A percentile compares a stretch with the other conserved stretches of the same genome.
Evolutionary conservation across 768 basidiomycete species (phyloP).

Genomic region (Suillus ampliporus): DNA sequence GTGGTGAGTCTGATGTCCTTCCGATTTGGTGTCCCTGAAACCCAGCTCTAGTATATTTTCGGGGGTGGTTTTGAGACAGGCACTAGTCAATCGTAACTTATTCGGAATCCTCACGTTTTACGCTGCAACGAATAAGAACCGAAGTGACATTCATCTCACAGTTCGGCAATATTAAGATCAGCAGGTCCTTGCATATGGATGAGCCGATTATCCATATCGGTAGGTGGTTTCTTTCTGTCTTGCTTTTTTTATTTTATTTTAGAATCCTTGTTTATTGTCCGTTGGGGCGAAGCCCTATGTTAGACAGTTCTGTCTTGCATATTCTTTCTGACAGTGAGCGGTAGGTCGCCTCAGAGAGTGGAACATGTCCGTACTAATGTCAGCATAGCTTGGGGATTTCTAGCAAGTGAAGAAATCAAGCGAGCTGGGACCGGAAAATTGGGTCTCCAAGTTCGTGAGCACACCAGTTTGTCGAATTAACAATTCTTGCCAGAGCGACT

Average conservation of each 20-base stretch:
- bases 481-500: conserved; percentile 30
- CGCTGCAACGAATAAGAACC: too few species aligned
- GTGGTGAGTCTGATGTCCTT: conserved; percentile 20
- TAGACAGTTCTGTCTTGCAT: conserved; percentile 26
- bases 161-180: conserved; percentile 23
- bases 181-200: conserved; percentile 23
- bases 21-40: neutral
- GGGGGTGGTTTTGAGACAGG: neutral
- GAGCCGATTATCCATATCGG: conserved; percentile 22
- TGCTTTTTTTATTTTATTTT: too few species aligned
- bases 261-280: too few species aligned
- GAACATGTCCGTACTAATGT: neutral
- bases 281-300: too few species aligned
- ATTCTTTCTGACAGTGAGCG: conserved; percentile 16
- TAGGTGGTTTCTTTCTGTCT: too few species aligned
- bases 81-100: neutral
- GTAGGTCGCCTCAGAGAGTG: conserved; percentile 13
- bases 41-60: neutral
- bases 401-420: conserved; percentile 33
- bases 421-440: conserved; percentile 39
- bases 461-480: neutral
- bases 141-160: neutral
- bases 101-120: neutral
- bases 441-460: conserved; percentile 44
- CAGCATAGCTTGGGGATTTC: conserved; percentile 33